Conservation (phyloP, 345 rosid species). For the Trapa incisa region DNA sequence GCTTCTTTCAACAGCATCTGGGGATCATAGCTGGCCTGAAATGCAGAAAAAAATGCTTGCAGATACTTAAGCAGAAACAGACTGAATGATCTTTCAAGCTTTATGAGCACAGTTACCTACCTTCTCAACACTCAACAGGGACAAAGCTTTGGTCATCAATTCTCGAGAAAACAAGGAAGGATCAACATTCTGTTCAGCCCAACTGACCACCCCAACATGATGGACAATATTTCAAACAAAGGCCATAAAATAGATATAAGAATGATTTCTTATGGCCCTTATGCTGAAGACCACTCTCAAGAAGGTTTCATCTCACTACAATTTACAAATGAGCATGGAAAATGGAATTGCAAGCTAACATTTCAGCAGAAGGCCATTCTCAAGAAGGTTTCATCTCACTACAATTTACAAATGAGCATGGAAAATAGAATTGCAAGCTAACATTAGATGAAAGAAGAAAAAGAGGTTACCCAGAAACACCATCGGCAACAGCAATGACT, state of each 20-base stretch:
- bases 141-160: constrained; percentile 55
- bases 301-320: too few relatives aligned
- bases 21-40: constrained; percentile 65
- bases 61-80: neutral
- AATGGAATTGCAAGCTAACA: neutral
- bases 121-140: constrained; percentile 44
- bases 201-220: constrained; percentile 25
- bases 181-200: constrained; percentile 87
- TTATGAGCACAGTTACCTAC: constrained; percentile 13
- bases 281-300: neutral
- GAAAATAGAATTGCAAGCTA: neutral
- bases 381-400: neutral
- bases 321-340: neutral
- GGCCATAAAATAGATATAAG: neutral
- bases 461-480: constrained; percentile 60
- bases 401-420: neutral
- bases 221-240: constrained; percentile 3
- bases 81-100: neutral
- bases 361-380: neutral
- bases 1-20: constrained; percentile 69
- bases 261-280: neutral
- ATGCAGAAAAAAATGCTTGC: neutral
- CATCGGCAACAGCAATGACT: constrained; percentile 82
- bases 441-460: neutral
- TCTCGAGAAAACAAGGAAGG: constrained; percentile 72